Base-by-base conservation (phyloP, 441 rosid genomes). In the Viola pubescens region DNA sequence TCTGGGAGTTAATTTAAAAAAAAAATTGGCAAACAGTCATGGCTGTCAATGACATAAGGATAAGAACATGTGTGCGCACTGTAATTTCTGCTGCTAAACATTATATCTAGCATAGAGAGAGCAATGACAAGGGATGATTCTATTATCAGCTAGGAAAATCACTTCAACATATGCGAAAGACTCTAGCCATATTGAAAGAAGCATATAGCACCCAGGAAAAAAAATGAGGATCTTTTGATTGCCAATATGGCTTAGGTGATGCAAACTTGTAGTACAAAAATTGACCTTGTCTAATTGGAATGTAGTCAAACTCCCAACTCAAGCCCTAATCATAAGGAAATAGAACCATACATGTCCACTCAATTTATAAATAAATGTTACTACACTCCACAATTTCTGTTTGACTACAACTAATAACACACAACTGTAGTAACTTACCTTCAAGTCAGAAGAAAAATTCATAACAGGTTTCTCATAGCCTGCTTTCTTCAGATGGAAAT, bases 401-500 rank as follows among this genome's bases (percentile, higher is more conserved):
- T 26, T 6, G 13, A 54, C 26, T 46, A 44, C 44, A 41, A 37
- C 6, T 16, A 47, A 26, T 26, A 39, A 45, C 56, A 49, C 59
- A 34, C 13, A 48, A 50, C 12, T n/a, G 19, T 43, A 65, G 48
- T 34, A 48, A 45, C 62, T 55, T 73, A 91, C 98, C 98, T 94
- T 94, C 69, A 94, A 65, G 79, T 94, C 98, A 43, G 96, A 75
- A 58, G 98, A 89, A 74, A 89, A 94, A 73, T 94, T 94, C 13
- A 94, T 79, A 63, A 91, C 97, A 64, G 83, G 80, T 76, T 91
- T 94, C 63, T 82, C 77, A 40, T 94, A 94, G 53, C 98, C 98
- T 67, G 81, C 94, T 81, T 94, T 94, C 84, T 91, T 85, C 69
- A 94, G 72, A 77, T 94, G 98, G 74, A 84, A 86, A 74, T 94